phyloP scores from a whole-genome alignment of 306 rosid genomes.

The Echinosophora koreensis region DNA sequence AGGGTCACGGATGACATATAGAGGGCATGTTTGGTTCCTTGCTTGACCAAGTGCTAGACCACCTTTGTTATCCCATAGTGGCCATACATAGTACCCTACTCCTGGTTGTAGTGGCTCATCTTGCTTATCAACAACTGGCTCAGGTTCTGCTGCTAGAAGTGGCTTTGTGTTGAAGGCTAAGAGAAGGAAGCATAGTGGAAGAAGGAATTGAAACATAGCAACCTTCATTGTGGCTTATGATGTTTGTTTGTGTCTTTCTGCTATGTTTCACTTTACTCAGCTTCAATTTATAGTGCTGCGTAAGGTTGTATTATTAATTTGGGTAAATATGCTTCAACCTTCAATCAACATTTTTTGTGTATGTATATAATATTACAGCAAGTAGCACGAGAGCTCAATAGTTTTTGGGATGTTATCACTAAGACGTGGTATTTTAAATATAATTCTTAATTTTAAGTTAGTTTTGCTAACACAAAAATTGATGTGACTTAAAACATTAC shows the following conservation, averaged over 20 bases:
- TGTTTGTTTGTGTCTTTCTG: neutral
- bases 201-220: neutral
- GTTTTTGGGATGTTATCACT: neutral
- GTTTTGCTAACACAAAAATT: neutral
- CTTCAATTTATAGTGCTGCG: neutral
- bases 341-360: neutral
- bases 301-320: neutral
- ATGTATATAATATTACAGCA: no score
- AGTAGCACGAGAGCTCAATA: neutral
- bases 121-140: constrained; percentile 50
- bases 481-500: neutral
- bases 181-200: constrained; percentile 36
- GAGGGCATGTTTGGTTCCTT: constrained; percentile 49
- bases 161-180: constrained; percentile 16
- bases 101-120: constrained; percentile 13
- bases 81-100: constrained; percentile 47
- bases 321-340: neutral
- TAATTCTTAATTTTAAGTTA: no score
- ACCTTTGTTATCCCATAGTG: constrained; percentile 49
- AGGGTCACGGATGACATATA: constrained; percentile 47
- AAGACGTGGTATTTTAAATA: no score
- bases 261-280: neutral
- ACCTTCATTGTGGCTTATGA: constrained; percentile 39
- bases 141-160: constrained; percentile 19
- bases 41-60: constrained; percentile 39